These are phyloP conservation scores for Ogataea polymorpha DNA, from an alignment of 805 yeast genomes.

Conservation along the genomic window DNA sequence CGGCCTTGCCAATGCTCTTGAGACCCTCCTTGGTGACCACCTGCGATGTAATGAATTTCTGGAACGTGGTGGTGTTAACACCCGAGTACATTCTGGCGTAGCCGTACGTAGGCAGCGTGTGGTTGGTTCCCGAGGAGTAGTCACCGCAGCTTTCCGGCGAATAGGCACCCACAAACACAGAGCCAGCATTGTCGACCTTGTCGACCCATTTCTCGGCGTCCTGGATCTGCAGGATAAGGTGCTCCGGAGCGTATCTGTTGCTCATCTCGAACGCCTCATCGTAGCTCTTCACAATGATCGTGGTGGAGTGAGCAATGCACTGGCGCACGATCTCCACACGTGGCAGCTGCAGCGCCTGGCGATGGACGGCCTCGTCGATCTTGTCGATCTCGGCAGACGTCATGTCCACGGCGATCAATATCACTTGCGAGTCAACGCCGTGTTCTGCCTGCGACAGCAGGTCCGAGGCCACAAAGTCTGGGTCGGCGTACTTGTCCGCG, in stretches of 20 bases:
- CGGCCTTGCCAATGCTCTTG: constrained; percentile 88
- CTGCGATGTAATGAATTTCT: constrained; percentile 92
- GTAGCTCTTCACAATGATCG: constrained; percentile 62
- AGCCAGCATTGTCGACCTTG: constrained; percentile 87
- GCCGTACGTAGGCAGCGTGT: constrained; percentile 97
- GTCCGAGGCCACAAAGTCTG: constrained; percentile 96
- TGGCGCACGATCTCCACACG: constrained; percentile 91
- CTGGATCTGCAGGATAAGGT: constrained; percentile 85
- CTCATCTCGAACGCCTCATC: constrained; percentile 85
- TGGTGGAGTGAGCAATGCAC: constrained; percentile 89
- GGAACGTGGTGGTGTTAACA: constrained; percentile 93
- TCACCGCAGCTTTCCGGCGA: constrained; percentile 99
- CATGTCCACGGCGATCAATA: constrained; percentile 78
- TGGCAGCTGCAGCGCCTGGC: constrained; percentile 81
- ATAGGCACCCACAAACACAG: constrained; percentile 92
- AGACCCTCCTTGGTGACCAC: constrained; percentile 84
- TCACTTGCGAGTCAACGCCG: constrained; percentile 97
- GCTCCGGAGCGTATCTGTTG: constrained; percentile 96
- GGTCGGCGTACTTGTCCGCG: constrained; percentile 84
- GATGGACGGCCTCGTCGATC: constrained; percentile 78
- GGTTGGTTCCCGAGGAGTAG: constrained; percentile 97
- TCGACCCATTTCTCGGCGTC: constrained; percentile 72
- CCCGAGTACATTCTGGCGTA: constrained; percentile 98
- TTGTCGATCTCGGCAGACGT: constrained; percentile 54
- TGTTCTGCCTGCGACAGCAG: constrained; percentile 97